Conservation (phyloP, 1,284 basidiomycete genomes). For the Austroboletus niveus region DNA sequence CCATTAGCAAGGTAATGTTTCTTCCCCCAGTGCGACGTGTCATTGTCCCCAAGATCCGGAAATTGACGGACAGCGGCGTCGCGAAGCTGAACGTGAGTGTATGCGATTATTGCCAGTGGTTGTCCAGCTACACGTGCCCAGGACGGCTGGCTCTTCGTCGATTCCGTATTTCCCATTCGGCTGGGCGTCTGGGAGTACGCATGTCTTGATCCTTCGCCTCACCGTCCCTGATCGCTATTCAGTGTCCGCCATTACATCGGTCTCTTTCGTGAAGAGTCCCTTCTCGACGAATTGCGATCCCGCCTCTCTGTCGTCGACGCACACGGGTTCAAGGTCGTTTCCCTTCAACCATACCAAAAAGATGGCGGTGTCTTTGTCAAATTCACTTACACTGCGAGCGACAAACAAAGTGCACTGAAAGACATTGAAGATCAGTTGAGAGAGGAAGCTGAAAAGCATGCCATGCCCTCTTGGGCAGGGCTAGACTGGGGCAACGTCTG, state of each 20-base stretch:
- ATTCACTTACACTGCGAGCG: slow-evolving; percentile 61
- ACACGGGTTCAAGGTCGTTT: slow-evolving; percentile 56
- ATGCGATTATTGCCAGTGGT: slow-evolving; percentile 12
- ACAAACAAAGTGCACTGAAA: slow-evolving; percentile 41
- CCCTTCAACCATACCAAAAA: slow-evolving; percentile 64
- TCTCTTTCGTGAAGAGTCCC: slow-evolving; percentile 50
- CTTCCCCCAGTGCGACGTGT: slow-evolving; percentile 13
- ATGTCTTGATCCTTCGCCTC: slow-evolving; percentile 1
- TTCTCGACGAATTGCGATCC: slow-evolving; percentile 47
- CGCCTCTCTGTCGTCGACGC: slow-evolving; percentile 51
- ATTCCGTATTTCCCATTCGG: slow-evolving; percentile 56
- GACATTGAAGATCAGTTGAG: slow-evolving; percentile 50
- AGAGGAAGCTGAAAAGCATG: slow-evolving; percentile 42
- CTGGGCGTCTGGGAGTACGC: slow-evolving; percentile 53
- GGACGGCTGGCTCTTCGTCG: slow-evolving; percentile 51
- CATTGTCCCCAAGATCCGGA: slow-evolving; percentile 2
- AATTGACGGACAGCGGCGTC: slow-evolving; percentile 8
- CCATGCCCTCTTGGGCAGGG: slow-evolving; percentile 65
- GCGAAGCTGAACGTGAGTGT: slow-evolving; percentile 19
- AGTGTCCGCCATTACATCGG: slow-evolving; percentile 66
- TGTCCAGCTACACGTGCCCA: slow-evolving; percentile 12
- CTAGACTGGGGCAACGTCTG: slow-evolving; percentile 59
- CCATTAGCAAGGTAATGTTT: slow-evolving; percentile 6
- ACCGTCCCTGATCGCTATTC: slow-evolving; percentile 6
- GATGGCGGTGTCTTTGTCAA: slow-evolving; percentile 87